phyloP scores from a whole-genome alignment of 1,284 basidiomycete genomes.

The Sporisorium exsertum region DNA sequence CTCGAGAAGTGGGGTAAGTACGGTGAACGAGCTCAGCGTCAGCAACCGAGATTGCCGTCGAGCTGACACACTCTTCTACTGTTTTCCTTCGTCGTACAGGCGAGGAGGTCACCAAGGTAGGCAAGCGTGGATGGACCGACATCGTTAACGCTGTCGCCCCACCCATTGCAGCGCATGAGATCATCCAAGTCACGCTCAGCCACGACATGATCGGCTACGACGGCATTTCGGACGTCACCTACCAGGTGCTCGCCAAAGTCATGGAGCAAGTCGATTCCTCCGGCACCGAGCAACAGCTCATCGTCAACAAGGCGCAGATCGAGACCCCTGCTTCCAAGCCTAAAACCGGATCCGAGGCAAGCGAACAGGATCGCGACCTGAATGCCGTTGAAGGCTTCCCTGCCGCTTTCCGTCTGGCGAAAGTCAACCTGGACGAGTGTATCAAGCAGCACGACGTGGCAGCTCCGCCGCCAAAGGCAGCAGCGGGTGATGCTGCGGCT shows the following conservation, averaged over 20 bases:
- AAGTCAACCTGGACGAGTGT: slow-evolving; percentile 78
- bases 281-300: slow-evolving; percentile 57
- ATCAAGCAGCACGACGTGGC: slow-evolving; percentile 78
- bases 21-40: neutral
- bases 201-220: slow-evolving; percentile 94
- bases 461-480: slow-evolving; percentile 17
- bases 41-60: neutral
- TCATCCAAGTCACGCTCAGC: slow-evolving; percentile 92
- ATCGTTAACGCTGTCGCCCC: slow-evolving; percentile 96
- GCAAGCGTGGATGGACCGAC: slow-evolving; percentile 72
- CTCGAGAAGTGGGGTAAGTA: slow-evolving; percentile 53
- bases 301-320: slow-evolving; percentile 60
- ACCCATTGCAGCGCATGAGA: slow-evolving; percentile 96
- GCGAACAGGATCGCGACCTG: slow-evolving; percentile 74
- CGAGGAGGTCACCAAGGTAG: slow-evolving; percentile 58
- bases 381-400: slow-evolving; percentile 86
- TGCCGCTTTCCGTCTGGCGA: slow-evolving; percentile 82
- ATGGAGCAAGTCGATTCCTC: slow-evolving; percentile 63
- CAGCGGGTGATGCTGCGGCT: slow-evolving; percentile 8
- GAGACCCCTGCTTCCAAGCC: slow-evolving; percentile 35
- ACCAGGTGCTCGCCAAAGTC: slow-evolving; percentile 71
- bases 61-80: slow-evolving; percentile 4
- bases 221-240: slow-evolving; percentile 94
- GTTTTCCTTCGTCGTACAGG: slow-evolving; percentile 6
- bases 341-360: slow-evolving; percentile 19